phyloP scores from a whole-genome alignment of 768 basidiomycete species.

The Lactarius indigo region DNA sequence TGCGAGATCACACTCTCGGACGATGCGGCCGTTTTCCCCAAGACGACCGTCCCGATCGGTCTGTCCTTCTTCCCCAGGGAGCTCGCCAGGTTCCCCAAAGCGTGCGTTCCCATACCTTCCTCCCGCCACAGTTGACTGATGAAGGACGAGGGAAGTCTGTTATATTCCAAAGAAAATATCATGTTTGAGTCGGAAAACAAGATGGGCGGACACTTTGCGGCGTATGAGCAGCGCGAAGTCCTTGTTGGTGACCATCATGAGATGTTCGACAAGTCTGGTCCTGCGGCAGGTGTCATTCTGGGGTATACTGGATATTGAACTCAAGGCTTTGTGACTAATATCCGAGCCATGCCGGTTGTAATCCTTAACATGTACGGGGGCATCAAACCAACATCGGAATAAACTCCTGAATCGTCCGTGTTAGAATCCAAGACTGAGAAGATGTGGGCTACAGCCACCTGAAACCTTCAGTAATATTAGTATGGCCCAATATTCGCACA shows the following conservation, averaged over 20 bases:
- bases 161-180: constrained; percentile 35
- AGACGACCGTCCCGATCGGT: constrained; percentile 41
- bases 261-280: constrained; percentile 54
- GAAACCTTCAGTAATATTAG: too few species aligned
- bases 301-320: constrained; percentile 26
- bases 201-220: constrained; percentile 57
- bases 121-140: background rate
- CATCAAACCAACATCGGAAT: too few species aligned
- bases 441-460: constrained; percentile 35
- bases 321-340: background rate
- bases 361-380: too few species aligned
- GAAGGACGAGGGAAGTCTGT: background rate
- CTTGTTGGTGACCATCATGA: constrained; percentile 48
- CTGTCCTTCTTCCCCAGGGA: constrained; percentile 53
- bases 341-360: too few species aligned
- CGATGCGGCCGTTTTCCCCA: background rate
- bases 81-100: constrained; percentile 33
- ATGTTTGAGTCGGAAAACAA: constrained; percentile 49
- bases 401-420: too few species aligned
- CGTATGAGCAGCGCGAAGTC: constrained; percentile 46
- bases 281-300: constrained; percentile 45
- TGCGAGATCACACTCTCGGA: constrained; percentile 38
- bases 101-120: constrained; percentile 32
- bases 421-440: too few species aligned
- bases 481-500: too few species aligned